Evolutionary conservation across 768 basidiomycete species (phyloP).

Genomic region (Boletellus sp.): DNA sequence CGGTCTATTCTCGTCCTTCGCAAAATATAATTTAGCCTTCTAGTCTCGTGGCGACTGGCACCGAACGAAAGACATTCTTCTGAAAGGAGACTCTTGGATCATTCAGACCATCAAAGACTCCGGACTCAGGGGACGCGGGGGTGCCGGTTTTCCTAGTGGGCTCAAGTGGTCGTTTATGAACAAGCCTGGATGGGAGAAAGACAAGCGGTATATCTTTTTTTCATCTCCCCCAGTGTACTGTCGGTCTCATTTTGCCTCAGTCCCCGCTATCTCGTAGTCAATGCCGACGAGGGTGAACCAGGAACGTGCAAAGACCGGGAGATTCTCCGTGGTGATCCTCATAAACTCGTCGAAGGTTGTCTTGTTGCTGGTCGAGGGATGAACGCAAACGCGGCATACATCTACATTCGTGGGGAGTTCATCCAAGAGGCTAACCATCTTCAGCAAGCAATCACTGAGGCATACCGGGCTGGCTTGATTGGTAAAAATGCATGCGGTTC

Average conservation of each 20-base stretch:
- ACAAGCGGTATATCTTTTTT: constrained; percentile 56
- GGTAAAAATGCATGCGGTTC: constrained; percentile 90
- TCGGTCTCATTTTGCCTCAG: constrained; percentile 36
- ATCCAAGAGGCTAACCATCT: constrained; percentile 92
- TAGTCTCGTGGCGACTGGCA: constrained; percentile 98
- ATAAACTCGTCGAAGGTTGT: constrained; percentile 97
- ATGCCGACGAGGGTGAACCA: constrained; percentile 98
- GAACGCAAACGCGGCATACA: constrained; percentile 99
- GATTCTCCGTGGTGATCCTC: constrained; percentile 95
- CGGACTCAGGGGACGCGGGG: constrained; percentile 91
- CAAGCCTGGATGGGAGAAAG: constrained; percentile 98
- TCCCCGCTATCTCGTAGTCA: constrained; percentile 94
- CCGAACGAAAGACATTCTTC: constrained; percentile 90
- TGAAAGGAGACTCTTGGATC: constrained; percentile 96
- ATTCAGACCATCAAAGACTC: constrained; percentile 96
- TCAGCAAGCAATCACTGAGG: constrained; percentile 93
- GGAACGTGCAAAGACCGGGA: constrained; percentile 99
- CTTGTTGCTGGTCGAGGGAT: constrained; percentile 94
- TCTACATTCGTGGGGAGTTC: constrained; percentile 99
- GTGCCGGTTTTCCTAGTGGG: constrained; percentile 95
- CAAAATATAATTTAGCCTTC: neutral
- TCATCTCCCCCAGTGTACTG: neutral
- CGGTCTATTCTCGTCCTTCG: neutral
- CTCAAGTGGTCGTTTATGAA: constrained; percentile 99
- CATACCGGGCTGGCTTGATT: constrained; percentile 83